phyloP scores from a whole-genome alignment of 2,329 filamentous ascomycete genomes.

The Fonsecaea multimorphosa region DNA sequence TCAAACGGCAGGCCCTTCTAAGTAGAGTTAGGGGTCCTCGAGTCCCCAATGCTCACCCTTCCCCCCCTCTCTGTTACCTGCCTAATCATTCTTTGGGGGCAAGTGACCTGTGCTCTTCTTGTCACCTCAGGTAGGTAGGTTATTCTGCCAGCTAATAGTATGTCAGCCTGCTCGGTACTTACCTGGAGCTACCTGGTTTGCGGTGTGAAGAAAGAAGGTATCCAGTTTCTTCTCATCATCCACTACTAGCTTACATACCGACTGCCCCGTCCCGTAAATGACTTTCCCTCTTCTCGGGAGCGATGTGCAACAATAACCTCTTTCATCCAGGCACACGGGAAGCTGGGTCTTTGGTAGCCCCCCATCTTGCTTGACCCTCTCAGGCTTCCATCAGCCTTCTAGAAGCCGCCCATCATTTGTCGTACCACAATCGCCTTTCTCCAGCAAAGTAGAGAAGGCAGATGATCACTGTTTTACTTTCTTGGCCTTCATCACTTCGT shows the following conservation, averaged over 20 bases:
- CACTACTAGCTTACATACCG: background rate
- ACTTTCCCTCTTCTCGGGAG: background rate
- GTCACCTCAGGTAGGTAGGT: background rate
- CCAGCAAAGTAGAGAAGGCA: slow-evolving; percentile 3
- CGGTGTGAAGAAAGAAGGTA: background rate
- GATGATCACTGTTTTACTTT: slow-evolving; percentile 9
- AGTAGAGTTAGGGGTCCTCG: slow-evolving; percentile 2
- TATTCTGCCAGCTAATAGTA: background rate
- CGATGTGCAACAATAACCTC: background rate
- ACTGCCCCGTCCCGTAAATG: background rate
- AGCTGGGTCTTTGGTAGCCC: background rate
- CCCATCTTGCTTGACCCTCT: background rate
- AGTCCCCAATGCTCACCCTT: background rate
- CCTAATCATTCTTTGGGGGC: background rate
- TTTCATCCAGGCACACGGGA: slow-evolving; percentile 4
- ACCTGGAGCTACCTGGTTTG: background rate
- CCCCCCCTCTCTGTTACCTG: background rate
- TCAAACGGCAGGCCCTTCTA: slow-evolving; percentile 8
- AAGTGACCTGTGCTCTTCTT: background rate
- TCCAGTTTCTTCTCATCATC: background rate
- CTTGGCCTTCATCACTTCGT: slow-evolving; percentile 7
- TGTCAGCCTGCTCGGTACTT: background rate
- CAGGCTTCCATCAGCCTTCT: slow-evolving; percentile 28
- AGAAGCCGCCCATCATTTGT: slow-evolving; percentile 26
- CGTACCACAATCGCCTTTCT: slow-evolving; percentile 2